Evolutionary conservation across 441 rosid genomes (phyloP).

Genomic region (Syzygium malaccense): DNA sequence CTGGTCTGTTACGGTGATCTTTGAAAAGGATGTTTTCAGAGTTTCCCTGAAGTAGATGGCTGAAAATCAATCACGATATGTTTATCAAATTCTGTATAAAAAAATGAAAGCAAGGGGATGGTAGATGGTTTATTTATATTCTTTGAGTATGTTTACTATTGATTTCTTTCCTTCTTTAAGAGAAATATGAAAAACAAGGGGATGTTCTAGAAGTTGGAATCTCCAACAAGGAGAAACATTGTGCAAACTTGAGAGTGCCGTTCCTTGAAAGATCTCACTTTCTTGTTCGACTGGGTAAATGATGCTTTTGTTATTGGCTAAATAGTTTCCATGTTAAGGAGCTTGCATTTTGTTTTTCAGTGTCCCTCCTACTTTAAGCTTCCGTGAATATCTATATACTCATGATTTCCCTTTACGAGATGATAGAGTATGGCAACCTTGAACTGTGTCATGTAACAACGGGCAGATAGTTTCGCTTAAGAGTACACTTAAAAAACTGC

Average conservation of each 20-base stretch:
- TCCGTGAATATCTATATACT: neutral
- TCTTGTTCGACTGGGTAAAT: neutral
- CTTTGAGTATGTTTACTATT: neutral
- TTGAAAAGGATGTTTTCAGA: neutral
- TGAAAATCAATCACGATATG: neutral
- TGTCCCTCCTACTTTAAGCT: neutral
- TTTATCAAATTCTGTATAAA: too few species aligned
- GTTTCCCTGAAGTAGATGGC: neutral
- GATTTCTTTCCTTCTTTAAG: neutral
- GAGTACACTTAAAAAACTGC: neutral
- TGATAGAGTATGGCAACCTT: neutral
- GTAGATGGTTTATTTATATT: neutral
- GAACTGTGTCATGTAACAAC: neutral
- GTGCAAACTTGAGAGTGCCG: neutral
- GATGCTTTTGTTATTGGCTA: neutral
- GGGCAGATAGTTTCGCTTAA: neutral
- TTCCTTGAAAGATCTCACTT: neutral
- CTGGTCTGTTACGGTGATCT: neutral
- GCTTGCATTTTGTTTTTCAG: neutral
- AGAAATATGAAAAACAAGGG: neutral
- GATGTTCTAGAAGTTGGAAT: neutral
- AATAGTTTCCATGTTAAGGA: neutral
- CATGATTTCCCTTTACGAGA: neutral
- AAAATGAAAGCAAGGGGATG: neutral
- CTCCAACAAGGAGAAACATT: neutral